Percentiles rank a stretch among this genome's conserved stretches.
Evolutionary conservation across 331 rosid species (phyloP).

Genomic region (Telfairia occidentalis): DNA sequence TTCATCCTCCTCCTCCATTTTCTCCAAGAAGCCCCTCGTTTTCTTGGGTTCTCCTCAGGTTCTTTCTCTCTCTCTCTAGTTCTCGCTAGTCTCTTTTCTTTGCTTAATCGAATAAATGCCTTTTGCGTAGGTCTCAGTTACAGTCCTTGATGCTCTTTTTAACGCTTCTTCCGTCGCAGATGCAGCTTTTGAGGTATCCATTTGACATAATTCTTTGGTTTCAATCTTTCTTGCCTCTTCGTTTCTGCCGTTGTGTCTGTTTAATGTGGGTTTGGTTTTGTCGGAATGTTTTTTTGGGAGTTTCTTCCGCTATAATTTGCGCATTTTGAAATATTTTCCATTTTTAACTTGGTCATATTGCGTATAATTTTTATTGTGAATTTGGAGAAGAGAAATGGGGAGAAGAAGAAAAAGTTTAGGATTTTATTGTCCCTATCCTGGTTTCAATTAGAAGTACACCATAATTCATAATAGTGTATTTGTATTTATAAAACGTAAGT

Average conservation of each 20-base stretch:
- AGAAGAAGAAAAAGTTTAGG: too few species aligned
- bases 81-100: not conserved
- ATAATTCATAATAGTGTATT: too few species aligned
- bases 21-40: constrained; percentile 51
- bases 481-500: too few species aligned
- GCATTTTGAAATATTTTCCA: not conserved
- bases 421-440: too few species aligned
- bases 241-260: not conserved
- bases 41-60: constrained; percentile 83
- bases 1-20: constrained; percentile 16
- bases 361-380: not conserved
- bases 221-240: not conserved
- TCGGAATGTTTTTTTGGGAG: not conserved
- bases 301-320: not conserved
- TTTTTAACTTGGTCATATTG: not conserved
- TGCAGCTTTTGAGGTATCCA: constrained; percentile 47
- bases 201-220: not conserved
- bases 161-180: constrained; percentile 44
- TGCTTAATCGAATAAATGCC: constrained; percentile 1
- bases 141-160: constrained; percentile 69
- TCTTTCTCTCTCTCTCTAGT: not conserved
- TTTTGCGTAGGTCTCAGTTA: constrained; percentile 45
- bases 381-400: not conserved
- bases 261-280: not conserved
- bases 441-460: too few species aligned